Evolutionary conservation across 2,329 filamentous ascomycete species (phyloP).

Genomic region (Colletotrichum sp.): DNA sequence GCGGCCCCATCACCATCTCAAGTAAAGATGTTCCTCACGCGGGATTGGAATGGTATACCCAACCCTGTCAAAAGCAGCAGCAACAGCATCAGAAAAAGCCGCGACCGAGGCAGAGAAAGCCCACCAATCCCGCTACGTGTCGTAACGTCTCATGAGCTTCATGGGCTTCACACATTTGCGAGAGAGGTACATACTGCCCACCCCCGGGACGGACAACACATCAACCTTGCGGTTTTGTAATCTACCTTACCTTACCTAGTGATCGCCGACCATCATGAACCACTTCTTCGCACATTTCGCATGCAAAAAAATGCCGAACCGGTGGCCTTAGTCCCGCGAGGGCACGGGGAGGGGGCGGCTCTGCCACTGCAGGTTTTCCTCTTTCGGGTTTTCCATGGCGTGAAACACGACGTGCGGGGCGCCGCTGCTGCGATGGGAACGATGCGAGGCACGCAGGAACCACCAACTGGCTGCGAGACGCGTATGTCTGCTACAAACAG

Average conservation of each 20-base stretch:
- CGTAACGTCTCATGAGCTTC: neutral
- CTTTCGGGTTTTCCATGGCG: neutral
- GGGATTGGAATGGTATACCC: neutral
- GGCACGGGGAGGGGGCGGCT: neutral
- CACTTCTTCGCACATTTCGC: neutral
- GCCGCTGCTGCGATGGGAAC: neutral
- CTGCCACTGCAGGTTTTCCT: neutral
- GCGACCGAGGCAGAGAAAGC: neutral
- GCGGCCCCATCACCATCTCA: neutral
- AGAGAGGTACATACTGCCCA: neutral
- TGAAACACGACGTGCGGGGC: slow-evolving; percentile 14
- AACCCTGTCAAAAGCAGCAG: neutral
- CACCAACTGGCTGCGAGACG: neutral
- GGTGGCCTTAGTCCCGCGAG: neutral
- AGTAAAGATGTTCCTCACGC: neutral
- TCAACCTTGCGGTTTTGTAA: neutral
- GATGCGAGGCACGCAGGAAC: neutral
- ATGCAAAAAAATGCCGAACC: neutral
- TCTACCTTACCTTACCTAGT: neutral
- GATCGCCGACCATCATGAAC: neutral
- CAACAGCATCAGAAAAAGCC: neutral
- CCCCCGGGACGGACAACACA: neutral
- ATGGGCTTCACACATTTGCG: neutral
- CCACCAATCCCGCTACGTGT: neutral
- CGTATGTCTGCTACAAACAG: neutral